phyloP scores from a whole-genome alignment of 2,329 filamentous ascomycete genomes.

The Metarhizium guizhouense region DNA sequence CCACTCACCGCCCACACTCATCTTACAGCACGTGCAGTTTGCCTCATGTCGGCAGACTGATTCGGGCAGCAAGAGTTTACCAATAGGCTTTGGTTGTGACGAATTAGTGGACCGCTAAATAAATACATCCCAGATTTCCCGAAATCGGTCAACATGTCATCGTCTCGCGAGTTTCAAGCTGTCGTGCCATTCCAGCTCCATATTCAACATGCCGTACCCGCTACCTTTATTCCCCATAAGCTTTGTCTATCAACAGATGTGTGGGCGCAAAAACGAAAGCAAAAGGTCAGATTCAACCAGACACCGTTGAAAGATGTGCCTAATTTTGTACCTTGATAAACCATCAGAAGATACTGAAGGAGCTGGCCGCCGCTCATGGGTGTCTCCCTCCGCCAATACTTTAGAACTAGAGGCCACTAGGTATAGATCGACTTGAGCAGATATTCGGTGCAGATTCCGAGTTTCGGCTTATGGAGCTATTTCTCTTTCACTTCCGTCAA shows the following conservation, averaged over 20 bases:
- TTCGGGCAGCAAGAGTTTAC: no score
- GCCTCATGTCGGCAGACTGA: no score
- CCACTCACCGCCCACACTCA: no score
- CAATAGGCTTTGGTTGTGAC: no score
- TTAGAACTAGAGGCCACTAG: not conserved
- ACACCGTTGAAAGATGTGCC: not conserved
- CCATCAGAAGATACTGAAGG: not conserved
- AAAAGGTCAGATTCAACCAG: not conserved
- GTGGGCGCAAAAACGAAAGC: not conserved
- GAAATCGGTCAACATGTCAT: no score
- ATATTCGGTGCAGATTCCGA: not conserved
- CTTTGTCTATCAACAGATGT: not conserved
- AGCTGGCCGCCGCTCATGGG: not conserved
- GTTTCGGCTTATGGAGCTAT: not conserved
- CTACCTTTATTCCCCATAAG: not conserved
- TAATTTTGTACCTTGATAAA: not conserved
- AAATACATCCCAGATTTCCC: no score
- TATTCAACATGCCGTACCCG: not conserved
- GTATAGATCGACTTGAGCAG: not conserved
- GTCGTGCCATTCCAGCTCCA: slow-evolving; percentile 8
- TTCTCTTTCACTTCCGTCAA: not conserved
- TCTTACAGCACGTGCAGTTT: no score
- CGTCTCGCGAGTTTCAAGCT: no score
- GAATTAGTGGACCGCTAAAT: no score
- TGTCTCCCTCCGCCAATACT: not conserved